Percentiles rank a stretch among this genome's conserved stretches.
Conservation (phyloP, 139 green algal genomes). For the Penium margaritaceum region DNA sequence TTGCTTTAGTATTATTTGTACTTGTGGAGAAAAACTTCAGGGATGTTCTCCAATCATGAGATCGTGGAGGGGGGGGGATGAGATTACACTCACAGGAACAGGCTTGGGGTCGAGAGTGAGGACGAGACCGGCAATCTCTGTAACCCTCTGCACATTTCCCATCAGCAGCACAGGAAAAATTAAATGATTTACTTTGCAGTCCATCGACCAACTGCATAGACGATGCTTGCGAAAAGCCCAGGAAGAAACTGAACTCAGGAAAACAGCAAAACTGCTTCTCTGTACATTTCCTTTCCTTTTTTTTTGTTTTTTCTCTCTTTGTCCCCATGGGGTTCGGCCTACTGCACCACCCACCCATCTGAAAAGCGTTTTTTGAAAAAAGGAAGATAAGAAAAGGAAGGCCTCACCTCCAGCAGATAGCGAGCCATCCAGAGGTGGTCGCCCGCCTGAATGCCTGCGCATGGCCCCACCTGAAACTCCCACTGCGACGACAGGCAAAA, state of each 20-base stretch:
- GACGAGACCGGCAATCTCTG: slow-evolving; percentile 84
- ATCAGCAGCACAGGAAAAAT: neutral
- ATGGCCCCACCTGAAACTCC: slow-evolving; percentile 94
- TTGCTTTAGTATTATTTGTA: neutral
- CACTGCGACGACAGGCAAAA: slow-evolving; percentile 80
- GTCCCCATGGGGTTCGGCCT: too few relatives aligned
- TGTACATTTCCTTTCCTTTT: too few relatives aligned
- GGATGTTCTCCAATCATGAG: neutral
- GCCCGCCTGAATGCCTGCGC: slow-evolving; percentile 73
- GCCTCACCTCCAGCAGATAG: slow-evolving; percentile 80
- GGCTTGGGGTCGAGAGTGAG: slow-evolving; percentile 94
- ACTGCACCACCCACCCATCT: too few relatives aligned
- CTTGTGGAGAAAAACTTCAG: neutral
- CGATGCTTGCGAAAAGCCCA: too few relatives aligned
- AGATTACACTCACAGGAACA: neutral
- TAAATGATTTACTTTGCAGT: too few relatives aligned
- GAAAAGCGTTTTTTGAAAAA: too few relatives aligned
- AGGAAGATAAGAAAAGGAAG: too few relatives aligned
- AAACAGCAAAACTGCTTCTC: too few relatives aligned
- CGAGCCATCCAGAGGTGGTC: slow-evolving; percentile 93
- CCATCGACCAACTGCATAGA: too few relatives aligned
- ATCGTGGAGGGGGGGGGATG: too few relatives aligned
- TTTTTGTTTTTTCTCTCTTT: too few relatives aligned
- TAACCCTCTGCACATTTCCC: slow-evolving; percentile 63
- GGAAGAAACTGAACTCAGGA: neutral